Percentiles rank a stretch among this genome's conserved stretches.
Evolutionary conservation across 352 stramenopile species (phyloP).

Genomic region (Pythium periplocum): DNA sequence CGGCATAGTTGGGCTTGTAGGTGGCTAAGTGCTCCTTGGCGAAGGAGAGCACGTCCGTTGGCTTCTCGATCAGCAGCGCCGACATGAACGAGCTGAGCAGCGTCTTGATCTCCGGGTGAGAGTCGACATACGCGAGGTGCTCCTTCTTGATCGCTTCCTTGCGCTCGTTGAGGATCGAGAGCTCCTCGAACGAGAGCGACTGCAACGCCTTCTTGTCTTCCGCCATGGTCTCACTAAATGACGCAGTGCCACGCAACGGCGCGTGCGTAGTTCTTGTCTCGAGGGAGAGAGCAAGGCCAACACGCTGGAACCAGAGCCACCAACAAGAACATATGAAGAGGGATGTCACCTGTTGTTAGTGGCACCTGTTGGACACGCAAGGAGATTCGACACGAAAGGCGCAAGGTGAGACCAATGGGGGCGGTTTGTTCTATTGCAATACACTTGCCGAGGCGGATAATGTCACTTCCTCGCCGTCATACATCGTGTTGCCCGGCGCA

Average conservation of each 20-base stretch:
- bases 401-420: background rate
- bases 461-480: constrained; percentile 27
- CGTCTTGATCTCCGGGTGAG: constrained; percentile 87
- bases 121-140: constrained; percentile 74
- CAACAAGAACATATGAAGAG: too few relatives aligned
- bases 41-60: constrained; percentile 74
- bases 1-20: constrained; percentile 48
- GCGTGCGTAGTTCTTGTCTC: too few relatives aligned
- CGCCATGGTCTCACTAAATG: constrained; percentile 6
- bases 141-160: constrained; percentile 85
- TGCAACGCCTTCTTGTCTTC: constrained; percentile 43
- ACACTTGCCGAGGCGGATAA: constrained; percentile 66
- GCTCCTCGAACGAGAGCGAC: constrained; percentile 79
- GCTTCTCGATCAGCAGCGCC: constrained; percentile 83
- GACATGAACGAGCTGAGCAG: constrained; percentile 86
- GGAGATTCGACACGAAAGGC: background rate
- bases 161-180: constrained; percentile 80
- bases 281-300: too few relatives aligned
- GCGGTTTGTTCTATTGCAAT: constrained; percentile 45
- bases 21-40: constrained; percentile 73
- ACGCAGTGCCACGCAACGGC: too few relatives aligned
- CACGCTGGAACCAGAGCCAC: too few relatives aligned
- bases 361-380: background rate
- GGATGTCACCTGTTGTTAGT: too few relatives aligned
- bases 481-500: too few relatives aligned